A percentile compares a stretch with the other conserved stretches of the same genome.
These are phyloP conservation scores for Entomortierella parvispora DNA, from an alignment of 192 early-diverging fungal genomes.

Conservation along the genomic window DNA sequence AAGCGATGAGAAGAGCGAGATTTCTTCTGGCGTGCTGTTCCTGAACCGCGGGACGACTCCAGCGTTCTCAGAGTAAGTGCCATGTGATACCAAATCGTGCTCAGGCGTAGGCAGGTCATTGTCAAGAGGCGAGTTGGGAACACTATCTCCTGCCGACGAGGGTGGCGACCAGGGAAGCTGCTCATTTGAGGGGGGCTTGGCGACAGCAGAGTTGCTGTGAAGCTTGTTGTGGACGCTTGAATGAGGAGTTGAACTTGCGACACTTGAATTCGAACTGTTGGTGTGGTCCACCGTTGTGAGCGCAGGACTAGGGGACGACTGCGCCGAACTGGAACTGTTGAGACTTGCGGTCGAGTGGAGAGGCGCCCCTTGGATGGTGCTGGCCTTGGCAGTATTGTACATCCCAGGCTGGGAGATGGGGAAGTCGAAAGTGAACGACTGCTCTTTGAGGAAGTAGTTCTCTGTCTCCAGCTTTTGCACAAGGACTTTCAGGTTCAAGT, in stretches of 20 bases:
- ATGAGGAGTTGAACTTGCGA: too few relatives aligned
- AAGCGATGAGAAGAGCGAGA: conserved; percentile 34
- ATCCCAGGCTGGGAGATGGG: conserved; percentile 58
- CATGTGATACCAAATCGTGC: conserved; percentile 11
- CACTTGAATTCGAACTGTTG: not conserved
- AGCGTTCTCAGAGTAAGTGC: conserved; percentile 22
- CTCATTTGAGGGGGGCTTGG: conserved; percentile 24
- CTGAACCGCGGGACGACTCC: conserved; percentile 35
- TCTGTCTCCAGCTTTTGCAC: conserved; percentile 63
- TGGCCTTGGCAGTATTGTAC: conserved; percentile 22
- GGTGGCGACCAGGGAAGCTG: conserved; percentile 49
- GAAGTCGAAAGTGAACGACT: conserved; percentile 61
- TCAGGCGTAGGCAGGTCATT: conserved; percentile 28
- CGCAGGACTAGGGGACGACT: conserved; percentile 15
- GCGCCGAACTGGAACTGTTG: conserved; percentile 3
- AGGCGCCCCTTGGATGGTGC: not conserved
- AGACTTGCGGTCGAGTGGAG: conserved; percentile 1
- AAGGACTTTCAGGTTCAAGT: conserved; percentile 56
- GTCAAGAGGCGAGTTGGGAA: conserved; percentile 45
- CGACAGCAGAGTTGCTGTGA: conserved; percentile 1
- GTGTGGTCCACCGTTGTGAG: conserved; percentile 3
- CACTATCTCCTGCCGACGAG: conserved; percentile 46
- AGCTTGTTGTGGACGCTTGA: too few relatives aligned
- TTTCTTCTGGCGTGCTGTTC: conserved; percentile 29
- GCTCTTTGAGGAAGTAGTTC: conserved; percentile 64